Conservation (phyloP, 805 yeast genomes). For the Groenewaldozyma tartarivorans region DNA sequence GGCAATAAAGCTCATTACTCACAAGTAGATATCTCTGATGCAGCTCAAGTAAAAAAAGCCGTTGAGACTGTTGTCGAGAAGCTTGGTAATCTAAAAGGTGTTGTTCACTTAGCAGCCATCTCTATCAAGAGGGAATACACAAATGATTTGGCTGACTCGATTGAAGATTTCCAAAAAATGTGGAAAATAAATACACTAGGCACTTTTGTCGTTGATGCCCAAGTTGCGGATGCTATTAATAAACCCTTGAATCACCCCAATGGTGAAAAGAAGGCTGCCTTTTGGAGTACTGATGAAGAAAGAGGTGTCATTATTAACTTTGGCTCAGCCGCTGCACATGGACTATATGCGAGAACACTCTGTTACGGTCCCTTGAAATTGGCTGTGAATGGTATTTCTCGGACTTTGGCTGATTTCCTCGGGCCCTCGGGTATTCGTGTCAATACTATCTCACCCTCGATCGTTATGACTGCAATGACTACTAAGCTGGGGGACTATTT, state of each 20-base stretch:
- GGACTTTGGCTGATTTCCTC: conserved; percentile 13
- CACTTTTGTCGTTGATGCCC: conserved; percentile 15
- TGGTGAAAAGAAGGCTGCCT: conserved; percentile 3
- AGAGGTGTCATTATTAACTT: no score
- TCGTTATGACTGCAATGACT: no score
- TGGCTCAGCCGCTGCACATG: conserved; percentile 12
- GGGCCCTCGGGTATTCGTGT: no score
- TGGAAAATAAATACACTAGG: conserved; percentile 15
- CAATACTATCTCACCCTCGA: no score
- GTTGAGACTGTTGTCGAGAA: conserved; percentile 11
- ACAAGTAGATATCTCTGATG: conserved; percentile 13
- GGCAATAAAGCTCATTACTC: conserved; percentile 8
- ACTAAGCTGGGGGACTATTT: no score
- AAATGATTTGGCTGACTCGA: conserved; percentile 16
- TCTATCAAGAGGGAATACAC: conserved; percentile 12
- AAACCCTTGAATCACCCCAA: conserved; percentile 6
- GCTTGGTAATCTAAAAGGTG: conserved; percentile 13
- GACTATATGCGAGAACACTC: conserved; percentile 14
- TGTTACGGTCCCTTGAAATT: conserved; percentile 14
- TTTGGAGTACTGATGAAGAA: conserved; percentile 7
- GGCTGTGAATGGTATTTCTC: conserved; percentile 15
- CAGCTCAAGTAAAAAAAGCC: conserved; percentile 11
- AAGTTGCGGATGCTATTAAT: conserved; percentile 16
- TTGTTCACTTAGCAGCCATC: conserved; percentile 14
- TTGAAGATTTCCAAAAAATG: conserved; percentile 14